Evolutionary conservation across 495 filamentous ascomycete genomes (phyloP), one percentile per base, ranked within the genome.

Genomic region (Aspergillus ostianus): DNA sequence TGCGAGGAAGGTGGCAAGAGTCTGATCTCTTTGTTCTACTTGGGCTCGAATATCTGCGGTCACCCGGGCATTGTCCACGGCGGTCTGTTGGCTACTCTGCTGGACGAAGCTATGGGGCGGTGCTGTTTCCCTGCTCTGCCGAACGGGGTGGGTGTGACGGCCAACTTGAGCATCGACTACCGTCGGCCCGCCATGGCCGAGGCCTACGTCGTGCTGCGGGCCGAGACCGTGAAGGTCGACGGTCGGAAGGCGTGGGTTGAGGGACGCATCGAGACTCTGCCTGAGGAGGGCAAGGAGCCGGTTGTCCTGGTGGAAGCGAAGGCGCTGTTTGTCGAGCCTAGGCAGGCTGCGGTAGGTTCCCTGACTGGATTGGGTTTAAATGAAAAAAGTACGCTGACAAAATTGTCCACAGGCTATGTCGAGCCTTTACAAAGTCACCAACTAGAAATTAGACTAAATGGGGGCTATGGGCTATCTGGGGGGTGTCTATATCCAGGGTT

Each of bases 211-310:
- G 90, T 94, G 23, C 73, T 98, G 49, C 83, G 83, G 55, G 95
- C 91, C 19, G 84, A 85, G 66, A 97, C 92, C 18, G 84, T 85
- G 20, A 95, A 90, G 78, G 90, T 92, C 9, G 93, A 98, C 70
- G 95, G 94, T 6, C 82, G 94, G 60, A 98, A 98, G 73, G 94
- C 93, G 20, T 98, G 93, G 93, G 93, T 97, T 6, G 87, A 92
- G 74, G 95, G 91, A 20, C 84, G 85, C 62, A 89, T 98, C 64
- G 93, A 97, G 82, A 89, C 91, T 21, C 79, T 97, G 13, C 84
- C 85, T 44, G 79, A 75, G 51, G 81, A 81, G 45, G 84, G 83
- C 18, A 77, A 85, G 67, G 82, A 81, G 45, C 86, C 89, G 10
- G 67, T 82, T 12, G 82, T 92, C 23, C 73, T 94, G 49, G 89